Base-by-base conservation (phyloP, 208 protist genomes). In the Herpetomonas tarakana region DNA sequence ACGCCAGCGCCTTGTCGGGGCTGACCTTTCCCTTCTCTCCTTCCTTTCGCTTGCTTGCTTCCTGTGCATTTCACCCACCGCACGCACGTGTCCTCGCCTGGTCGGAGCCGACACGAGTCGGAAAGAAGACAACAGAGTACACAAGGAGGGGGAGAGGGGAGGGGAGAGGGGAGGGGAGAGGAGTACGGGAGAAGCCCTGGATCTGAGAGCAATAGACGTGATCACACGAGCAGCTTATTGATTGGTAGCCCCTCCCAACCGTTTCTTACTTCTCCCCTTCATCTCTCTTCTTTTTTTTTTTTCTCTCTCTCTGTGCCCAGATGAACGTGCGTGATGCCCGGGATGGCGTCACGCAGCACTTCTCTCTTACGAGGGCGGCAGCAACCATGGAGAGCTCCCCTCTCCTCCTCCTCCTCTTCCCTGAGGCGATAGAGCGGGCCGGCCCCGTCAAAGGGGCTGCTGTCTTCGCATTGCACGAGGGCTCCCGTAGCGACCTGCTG, bases 341-440 rank as follows among this genome's bases (percentile, higher is more conserved):
- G 18, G 76, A 83, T 52, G 76, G 76, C 2, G 66, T 83, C 18
- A 52, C 63, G 45, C 58, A 71, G 45, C 58, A 58, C 22, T 83
- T 83, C 26, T 25, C 52, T 11, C 12, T 14, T 2, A 22, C 45
- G 50, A 28, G 50, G 16, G 58, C 61, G 22, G 27, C 49, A 6
- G 24, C 4, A 9, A 50, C 62, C 19, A 65, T 68, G 61, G 44
- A 68, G 22, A 9, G 65, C 35, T 65, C 55, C 1, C 31, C 65
- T 2, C 2, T 28, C 0, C 16, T 59, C 2, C 57, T 55, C n/a
- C n/a, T n/a, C n/a, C n/a, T n/a, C n/a, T n/a, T n/a, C n/a, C n/a
- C n/a, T n/a, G n/a, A n/a, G n/a, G n/a, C n/a, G n/a, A n/a, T n/a
- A n/a, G n/a, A n/a, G n/a, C n/a, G n/a, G n/a, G n/a, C n/a, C n/a